Conservation (phyloP, 352 stramenopile genomes). For the Globisporangium alternatum region DNA sequence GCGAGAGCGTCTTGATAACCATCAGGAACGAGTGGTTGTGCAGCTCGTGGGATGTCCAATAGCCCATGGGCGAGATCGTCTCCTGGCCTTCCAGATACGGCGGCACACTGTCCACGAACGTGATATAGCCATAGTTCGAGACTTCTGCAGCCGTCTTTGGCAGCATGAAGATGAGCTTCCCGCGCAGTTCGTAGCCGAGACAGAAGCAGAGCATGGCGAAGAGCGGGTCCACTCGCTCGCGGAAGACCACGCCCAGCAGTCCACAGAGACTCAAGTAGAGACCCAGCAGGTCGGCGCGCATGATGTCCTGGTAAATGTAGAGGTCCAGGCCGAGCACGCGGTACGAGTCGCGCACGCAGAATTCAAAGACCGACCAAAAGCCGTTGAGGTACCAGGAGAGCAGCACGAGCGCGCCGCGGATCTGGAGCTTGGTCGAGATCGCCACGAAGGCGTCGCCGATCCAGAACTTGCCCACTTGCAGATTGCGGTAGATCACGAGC, state of each 20-base stretch:
- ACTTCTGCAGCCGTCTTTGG: neutral
- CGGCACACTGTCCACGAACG: neutral
- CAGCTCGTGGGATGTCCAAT: neutral
- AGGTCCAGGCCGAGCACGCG: slow-evolving; percentile 20
- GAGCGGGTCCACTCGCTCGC: slow-evolving; percentile 4
- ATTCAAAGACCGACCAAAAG: slow-evolving; percentile 41
- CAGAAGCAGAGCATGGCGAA: neutral
- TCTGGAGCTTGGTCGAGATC: slow-evolving; percentile 22
- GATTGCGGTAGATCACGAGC: slow-evolving; percentile 28
- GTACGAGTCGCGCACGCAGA: slow-evolving; percentile 25
- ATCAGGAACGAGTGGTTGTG: neutral
- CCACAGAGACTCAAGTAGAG: slow-evolving; percentile 11
- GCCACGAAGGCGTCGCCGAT: slow-evolving; percentile 40
- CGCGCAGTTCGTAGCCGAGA: neutral
- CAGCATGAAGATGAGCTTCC: neutral
- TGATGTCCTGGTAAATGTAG: slow-evolving; percentile 25
- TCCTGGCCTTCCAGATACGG: neutral
- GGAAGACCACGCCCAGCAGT: neutral
- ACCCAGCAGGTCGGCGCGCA: slow-evolving; percentile 30
- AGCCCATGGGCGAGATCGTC: slow-evolving; percentile 6
- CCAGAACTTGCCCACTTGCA: slow-evolving; percentile 34
- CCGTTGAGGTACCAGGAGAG: slow-evolving; percentile 27
- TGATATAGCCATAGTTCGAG: neutral
- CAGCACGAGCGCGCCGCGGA: slow-evolving; percentile 23
- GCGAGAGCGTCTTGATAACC: neutral